These are phyloP conservation scores for Ottelia alismoides DNA, from an alignment of 106 monocot genomes.

Conservation along the genomic window DNA sequence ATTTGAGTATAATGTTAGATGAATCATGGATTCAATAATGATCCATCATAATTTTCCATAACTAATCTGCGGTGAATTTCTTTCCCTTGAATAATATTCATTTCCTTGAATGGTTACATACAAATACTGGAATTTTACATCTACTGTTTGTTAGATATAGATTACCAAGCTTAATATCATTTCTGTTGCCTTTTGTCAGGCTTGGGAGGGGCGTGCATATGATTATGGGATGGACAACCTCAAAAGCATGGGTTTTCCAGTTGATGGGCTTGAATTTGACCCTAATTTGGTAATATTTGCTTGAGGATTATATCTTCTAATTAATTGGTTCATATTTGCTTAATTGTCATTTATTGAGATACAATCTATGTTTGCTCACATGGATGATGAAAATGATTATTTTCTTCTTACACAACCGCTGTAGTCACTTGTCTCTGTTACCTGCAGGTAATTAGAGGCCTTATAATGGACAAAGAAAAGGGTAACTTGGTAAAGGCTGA, in stretches of 20 bases:
- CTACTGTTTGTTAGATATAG: background rate
- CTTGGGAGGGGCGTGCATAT: conserved; percentile 97
- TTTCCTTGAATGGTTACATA: no score
- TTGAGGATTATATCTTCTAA: no score
- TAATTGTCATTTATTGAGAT: no score
- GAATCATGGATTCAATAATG: no score
- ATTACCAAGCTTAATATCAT: background rate
- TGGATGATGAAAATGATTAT: background rate
- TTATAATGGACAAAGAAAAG: conserved; percentile 91
- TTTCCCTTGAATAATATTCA: no score
- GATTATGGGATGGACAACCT: conserved; percentile 96
- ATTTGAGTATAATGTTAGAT: no score
- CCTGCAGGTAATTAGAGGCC: conserved; percentile 82
- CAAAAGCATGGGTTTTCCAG: conserved; percentile 81
- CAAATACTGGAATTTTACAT: no score
- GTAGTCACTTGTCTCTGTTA: background rate
- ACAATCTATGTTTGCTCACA: no score
- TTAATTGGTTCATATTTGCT: no score
- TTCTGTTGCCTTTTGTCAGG: conserved; percentile 30
- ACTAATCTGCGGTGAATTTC: no score
- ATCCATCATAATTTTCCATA: no score
- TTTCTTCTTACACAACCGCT: conserved; percentile 1
- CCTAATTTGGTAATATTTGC: conserved; percentile 81
- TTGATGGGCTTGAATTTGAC: conserved; percentile 83
- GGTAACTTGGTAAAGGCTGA: conserved; percentile 95